phyloP scores from a whole-genome alignment of 2,329 filamentous ascomycete species.

The Fusarium liriodendri region DNA sequence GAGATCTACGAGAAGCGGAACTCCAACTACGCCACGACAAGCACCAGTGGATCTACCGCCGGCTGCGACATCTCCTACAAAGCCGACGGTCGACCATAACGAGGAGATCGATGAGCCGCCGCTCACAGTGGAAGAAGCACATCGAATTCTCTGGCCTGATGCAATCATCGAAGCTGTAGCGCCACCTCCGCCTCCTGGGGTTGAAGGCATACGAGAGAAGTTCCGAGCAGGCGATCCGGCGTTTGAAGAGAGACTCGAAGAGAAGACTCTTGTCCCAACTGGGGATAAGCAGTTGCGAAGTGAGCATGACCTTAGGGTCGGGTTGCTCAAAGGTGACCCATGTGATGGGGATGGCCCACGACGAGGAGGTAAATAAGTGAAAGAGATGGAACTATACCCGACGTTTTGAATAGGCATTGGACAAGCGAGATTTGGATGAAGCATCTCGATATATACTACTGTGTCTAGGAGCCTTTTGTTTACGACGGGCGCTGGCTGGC shows the following conservation, averaged over 20 bases:
- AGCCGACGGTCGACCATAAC: constrained; percentile 13
- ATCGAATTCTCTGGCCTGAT: constrained; percentile 54
- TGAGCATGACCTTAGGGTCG: constrained; percentile 46
- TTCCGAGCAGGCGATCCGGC: constrained; percentile 52
- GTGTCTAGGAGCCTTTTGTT: background rate
- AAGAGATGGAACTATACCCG: background rate
- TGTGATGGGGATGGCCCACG: background rate
- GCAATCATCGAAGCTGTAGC: constrained; percentile 33
- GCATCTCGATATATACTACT: background rate
- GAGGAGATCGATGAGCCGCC: constrained; percentile 46
- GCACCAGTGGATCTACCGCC: constrained; percentile 16
- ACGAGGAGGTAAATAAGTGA: constrained; percentile 29
- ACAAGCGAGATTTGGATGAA: background rate
- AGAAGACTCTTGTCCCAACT: constrained; percentile 51
- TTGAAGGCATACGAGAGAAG: constrained; percentile 53
- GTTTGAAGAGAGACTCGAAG: constrained; percentile 48
- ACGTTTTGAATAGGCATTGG: background rate
- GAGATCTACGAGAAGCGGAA: constrained; percentile 27
- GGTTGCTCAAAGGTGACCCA: constrained; percentile 34
- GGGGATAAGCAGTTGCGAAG: constrained; percentile 51
- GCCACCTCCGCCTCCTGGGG: constrained; percentile 14
- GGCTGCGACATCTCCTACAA: background rate
- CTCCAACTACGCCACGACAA: constrained; percentile 36
- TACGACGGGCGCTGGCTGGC: constrained; percentile 3
- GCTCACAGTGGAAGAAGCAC: constrained; percentile 55